Percentiles rank a stretch among this genome's conserved stretches.
Evolutionary conservation across 2,329 filamentous ascomycete species (phyloP).

Genomic region (Ilyonectria destructans): DNA sequence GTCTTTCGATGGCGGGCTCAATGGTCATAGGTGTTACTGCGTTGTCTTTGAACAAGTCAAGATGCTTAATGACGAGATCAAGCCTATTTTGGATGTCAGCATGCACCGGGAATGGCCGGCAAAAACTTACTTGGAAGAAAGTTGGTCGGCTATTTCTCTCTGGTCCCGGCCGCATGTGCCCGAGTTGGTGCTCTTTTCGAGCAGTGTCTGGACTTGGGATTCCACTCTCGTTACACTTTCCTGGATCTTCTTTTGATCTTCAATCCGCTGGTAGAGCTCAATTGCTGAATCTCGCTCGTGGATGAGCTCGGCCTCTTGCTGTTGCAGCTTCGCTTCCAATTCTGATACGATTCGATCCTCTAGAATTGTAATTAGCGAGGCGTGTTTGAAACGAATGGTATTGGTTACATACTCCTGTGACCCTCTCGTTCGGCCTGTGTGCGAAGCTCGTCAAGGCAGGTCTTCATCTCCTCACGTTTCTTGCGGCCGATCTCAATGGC

Average conservation of each 20-base stretch:
- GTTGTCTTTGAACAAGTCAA: slow-evolving; percentile 12
- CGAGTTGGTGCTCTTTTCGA: slow-evolving; percentile 25
- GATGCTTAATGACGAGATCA: slow-evolving; percentile 28
- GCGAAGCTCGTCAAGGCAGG: slow-evolving; percentile 51
- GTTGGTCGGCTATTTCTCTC: slow-evolving; percentile 10
- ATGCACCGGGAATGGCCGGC: background rate
- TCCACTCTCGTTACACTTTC: slow-evolving; percentile 34
- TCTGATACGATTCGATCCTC: slow-evolving; percentile 47
- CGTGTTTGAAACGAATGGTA: background rate
- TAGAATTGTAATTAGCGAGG: slow-evolving; percentile 31
- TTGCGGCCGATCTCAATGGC: slow-evolving; percentile 50
- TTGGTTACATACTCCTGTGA: slow-evolving; percentile 43
- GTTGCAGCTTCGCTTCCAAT: slow-evolving; percentile 40
- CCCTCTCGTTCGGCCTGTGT: slow-evolving; percentile 41
- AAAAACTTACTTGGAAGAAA: slow-evolving; percentile 42
- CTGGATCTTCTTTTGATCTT: slow-evolving; percentile 32
- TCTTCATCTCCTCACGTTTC: slow-evolving; percentile 53
- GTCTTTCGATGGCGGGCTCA: slow-evolving; percentile 23
- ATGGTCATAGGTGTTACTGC: slow-evolving; percentile 8
- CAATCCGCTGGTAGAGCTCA: slow-evolving; percentile 34
- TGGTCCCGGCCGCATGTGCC: slow-evolving; percentile 18
- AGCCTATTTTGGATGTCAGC: slow-evolving; percentile 36
- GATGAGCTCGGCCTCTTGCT: slow-evolving; percentile 40
- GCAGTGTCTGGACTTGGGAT: slow-evolving; percentile 41
- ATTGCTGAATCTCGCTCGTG: slow-evolving; percentile 18